phyloP scores from a whole-genome alignment of 2,329 filamentous ascomycete species.

The Chrysoporthe cubensis region DNA sequence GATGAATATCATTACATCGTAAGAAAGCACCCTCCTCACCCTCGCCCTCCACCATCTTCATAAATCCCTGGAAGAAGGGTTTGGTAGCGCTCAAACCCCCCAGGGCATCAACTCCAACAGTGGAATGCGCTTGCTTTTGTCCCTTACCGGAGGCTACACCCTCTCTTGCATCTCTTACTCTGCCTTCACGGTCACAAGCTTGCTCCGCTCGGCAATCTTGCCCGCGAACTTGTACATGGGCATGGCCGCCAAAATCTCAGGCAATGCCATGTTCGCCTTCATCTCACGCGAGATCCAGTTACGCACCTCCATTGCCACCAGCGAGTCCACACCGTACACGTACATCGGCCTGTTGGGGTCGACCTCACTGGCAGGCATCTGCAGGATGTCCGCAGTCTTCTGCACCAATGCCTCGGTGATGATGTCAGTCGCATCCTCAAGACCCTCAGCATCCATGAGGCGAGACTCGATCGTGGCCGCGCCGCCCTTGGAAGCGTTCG shows the following conservation, averaged over 20 bases:
- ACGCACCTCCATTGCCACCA: slow-evolving; percentile 26
- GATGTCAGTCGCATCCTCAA: slow-evolving; percentile 19
- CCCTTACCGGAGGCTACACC: not conserved
- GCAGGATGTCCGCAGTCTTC: slow-evolving; percentile 23
- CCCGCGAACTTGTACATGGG: slow-evolving; percentile 23
- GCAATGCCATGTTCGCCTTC: slow-evolving; percentile 23
- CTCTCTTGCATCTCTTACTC: slow-evolving; percentile 1
- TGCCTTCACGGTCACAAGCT: slow-evolving; percentile 24
- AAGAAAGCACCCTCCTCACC: not conserved
- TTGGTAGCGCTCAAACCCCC: slow-evolving; percentile 24
- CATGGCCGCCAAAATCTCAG: slow-evolving; percentile 25
- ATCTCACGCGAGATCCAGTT: slow-evolving; percentile 27
- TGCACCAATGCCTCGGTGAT: slow-evolving; percentile 23
- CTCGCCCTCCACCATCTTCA: slow-evolving; percentile 1
- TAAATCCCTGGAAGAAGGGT: slow-evolving; percentile 16
- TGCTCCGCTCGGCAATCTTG: slow-evolving; percentile 25
- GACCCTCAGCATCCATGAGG: slow-evolving; percentile 13
- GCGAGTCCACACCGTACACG: slow-evolving; percentile 25
- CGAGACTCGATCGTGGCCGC: slow-evolving; percentile 19
- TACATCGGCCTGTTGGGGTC: slow-evolving; percentile 24
- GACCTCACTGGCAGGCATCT: slow-evolving; percentile 23
- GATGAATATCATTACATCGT: slow-evolving; percentile 19
- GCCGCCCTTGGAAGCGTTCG: slow-evolving; percentile 8
- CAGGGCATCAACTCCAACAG: slow-evolving; percentile 17
- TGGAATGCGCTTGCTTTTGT: not conserved